Conservation (phyloP, 176 grass and related monocot species). For the Guadua angustifolia region DNA sequence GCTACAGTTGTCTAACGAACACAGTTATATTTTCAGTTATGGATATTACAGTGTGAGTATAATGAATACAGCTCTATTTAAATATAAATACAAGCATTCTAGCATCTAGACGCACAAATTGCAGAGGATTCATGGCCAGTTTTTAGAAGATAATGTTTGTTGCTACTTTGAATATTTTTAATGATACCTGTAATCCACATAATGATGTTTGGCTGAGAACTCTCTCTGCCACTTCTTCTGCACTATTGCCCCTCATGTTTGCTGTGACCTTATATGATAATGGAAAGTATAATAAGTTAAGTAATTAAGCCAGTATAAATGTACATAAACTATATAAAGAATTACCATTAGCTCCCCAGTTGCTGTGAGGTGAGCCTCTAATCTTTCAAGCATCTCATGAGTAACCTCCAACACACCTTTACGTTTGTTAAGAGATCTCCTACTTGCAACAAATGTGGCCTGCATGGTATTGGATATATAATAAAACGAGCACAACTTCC, state of each 20-base stretch:
- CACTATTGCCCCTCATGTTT: constrained; percentile 92
- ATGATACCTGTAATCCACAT: constrained; percentile 79
- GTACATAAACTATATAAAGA: constrained; percentile 6
- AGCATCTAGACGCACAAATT: neutral
- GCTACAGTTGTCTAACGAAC: neutral
- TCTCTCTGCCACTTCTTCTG: constrained; percentile 88
- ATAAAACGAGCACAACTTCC: neutral
- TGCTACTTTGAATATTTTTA: constrained; percentile 8
- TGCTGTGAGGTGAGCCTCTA: constrained; percentile 91
- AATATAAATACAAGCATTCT: constrained; percentile 18
- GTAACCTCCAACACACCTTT: constrained; percentile 81
- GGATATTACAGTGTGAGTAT: neutral
- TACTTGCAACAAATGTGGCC: constrained; percentile 91
- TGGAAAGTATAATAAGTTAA: constrained; percentile 29
- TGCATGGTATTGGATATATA: constrained; percentile 38
- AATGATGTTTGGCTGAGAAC: constrained; percentile 84
- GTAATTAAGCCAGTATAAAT: constrained; percentile 23
- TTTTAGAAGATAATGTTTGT: neutral
- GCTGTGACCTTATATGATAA: constrained; percentile 74
- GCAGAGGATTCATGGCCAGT: neutral
- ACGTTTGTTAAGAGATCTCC: constrained; percentile 69
- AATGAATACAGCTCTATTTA: neutral
- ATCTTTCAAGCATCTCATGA: constrained; percentile 94
- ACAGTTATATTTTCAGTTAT: neutral
- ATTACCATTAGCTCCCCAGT: constrained; percentile 72